Conservation (phyloP, 257 asterid genomes). For the Nyctanthes arbortristis region DNA sequence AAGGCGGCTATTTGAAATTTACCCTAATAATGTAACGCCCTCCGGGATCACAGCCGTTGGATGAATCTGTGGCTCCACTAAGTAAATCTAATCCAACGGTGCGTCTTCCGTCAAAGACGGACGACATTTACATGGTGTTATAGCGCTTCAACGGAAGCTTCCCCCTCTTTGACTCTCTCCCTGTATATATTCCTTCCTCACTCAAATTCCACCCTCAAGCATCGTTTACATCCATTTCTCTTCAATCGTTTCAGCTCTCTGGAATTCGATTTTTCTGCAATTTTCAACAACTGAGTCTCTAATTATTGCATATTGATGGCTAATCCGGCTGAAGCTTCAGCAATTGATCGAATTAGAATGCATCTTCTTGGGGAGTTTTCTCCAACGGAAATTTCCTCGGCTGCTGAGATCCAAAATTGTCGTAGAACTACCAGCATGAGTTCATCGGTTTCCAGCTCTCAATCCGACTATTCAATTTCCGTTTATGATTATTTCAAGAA, state of each 20-base stretch:
- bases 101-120: conserved; percentile 8
- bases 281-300: too few species aligned
- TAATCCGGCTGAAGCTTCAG: conserved; percentile 26
- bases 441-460: conserved; percentile 22
- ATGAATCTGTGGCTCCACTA: too few species aligned
- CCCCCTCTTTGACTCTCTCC: background rate
- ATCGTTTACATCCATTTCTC: background rate
- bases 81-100: conserved; percentile 13
- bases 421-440: background rate
- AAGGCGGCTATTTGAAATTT: too few species aligned
- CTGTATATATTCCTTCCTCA: conserved; percentile 4
- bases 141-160: conserved; percentile 15
- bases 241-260: background rate
- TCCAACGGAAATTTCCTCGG: background rate
- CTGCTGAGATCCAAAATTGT: background rate
- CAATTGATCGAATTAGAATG: conserved; percentile 35
- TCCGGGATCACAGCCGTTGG: conserved; percentile 14
- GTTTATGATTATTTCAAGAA: conserved; percentile 12
- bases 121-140: conserved; percentile 13
- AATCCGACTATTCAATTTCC: conserved; percentile 14
- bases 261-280: too few species aligned
- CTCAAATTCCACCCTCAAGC: background rate
- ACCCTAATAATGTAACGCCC: too few species aligned
- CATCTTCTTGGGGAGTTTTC: conserved; percentile 44
- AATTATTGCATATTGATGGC: conserved; percentile 24